Base-by-base conservation (phyloP, 352 stramenopile species). In the Aphanomyces cochlioides region DNA sequence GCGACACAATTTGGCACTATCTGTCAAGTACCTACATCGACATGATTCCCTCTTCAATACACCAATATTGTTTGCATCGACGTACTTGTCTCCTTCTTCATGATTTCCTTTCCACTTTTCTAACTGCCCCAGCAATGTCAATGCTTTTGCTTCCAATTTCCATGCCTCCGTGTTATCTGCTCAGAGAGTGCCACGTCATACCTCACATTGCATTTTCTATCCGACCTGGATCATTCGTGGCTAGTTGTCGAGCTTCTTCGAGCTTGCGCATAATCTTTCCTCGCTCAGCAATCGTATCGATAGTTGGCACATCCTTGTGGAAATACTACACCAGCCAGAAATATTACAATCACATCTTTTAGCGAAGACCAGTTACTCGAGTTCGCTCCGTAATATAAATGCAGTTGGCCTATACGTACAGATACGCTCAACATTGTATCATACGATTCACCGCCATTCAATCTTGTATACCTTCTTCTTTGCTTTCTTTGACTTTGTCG, bases 371-470 rank as follows among this genome's bases (percentile, higher is more conserved):
- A 5, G 78, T 67, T 72, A 90, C 85, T 28, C 81, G 75, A 7
- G 75, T 84, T 15, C 83, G 81, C 67, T 92, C 85, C 6, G 85
- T 92, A 72, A 92, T 91, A 72, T 87, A 90, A 57, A 92, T 61
- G 48, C 28, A 15, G 47, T 61, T 60, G 37, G 64, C n/a, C 64
- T 70, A 70, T 37, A n/a, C n/a, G 28, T 56, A 58, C 21, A 7
- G 37, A 12, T 19, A 34, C 38, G 17, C 47, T 56, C 8, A 56
- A 1, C 19, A 66, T 66, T 28, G 28, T 28, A 28, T 28, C 28
- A 28, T 28, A 28, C 28, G 28, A 28, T 28, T 28, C 28, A 61
- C 2, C 21, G 13, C 13, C 21, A 61, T 48, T 17, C 21, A 38
- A 38, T 15, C 19, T 61, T 53, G 37, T 19, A 1, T 8, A 50